Base-by-base conservation (phyloP, 2,329 filamentous ascomycete genomes). In the Teratosphaeria epicoccoides region DNA sequence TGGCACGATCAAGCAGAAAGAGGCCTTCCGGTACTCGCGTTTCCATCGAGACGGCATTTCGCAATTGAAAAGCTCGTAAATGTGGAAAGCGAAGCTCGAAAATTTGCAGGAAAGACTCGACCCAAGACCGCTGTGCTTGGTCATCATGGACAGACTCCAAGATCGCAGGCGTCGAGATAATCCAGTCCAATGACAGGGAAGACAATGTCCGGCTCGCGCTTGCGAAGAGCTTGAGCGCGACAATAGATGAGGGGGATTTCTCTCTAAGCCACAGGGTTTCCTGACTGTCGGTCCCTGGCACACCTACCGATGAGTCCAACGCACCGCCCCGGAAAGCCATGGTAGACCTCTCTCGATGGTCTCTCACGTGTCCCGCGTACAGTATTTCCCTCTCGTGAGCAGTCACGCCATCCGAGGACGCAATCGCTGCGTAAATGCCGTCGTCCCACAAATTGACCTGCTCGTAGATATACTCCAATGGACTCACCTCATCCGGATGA, bases 11-110 rank as follows among this genome's bases (percentile, higher is more conserved):
- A 4, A 67, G 57, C 0, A 74, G 65, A 45, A 66, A 72, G 1
- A 73, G 49, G 0, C 63, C 65, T 7, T 51, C 40, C 3, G 69
- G 70, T 6, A 74, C 53, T n/a, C 50, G 55, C 1, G 68, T 70
- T 10, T 68, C 61, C 0, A 59, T 47, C 10, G 68, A 61, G 1
- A 73, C 68, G 20, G 70, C 69, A 55, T 75, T 75, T 12, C 73
- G 67, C 25, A 74, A 55, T 49, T 76, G 73, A 24, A 76, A 72
- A n/a, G 71, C 65, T 24, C 69, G 61, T 7, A 76, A 57, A 48
- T 70, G 62, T 6, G 73, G 72, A 51, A 75, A 74, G 1, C 68
- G 66, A 29, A 71, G 60, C 6, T 48, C 49, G 51, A 68, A 66
- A 7, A 74, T 59, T 4, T 53, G 50, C 6, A 57, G 49, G 50